Evolutionary conservation across 2,329 filamentous ascomycete genomes (phyloP).

Genomic region (Penicillium sp.): DNA sequence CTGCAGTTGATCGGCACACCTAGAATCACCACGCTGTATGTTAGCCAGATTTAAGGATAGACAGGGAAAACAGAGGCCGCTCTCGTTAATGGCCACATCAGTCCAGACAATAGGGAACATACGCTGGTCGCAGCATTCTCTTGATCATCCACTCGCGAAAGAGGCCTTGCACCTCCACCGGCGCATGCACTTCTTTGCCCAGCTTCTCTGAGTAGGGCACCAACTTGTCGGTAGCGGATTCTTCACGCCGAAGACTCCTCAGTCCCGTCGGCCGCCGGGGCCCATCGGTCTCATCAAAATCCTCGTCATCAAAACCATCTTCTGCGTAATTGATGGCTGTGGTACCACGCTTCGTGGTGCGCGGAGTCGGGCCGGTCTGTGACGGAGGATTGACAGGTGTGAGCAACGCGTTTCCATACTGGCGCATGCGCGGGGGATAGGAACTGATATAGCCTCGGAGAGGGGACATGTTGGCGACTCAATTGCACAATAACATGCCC

Average conservation of each 20-base stretch:
- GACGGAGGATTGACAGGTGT: constrained; percentile 70
- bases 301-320: constrained; percentile 74
- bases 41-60: constrained; percentile 8
- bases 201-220: constrained; percentile 61
- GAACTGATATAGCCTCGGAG: constrained; percentile 84
- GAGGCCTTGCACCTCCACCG: constrained; percentile 78
- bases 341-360: constrained; percentile 94
- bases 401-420: constrained; percentile 84
- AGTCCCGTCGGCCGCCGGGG: constrained; percentile 66
- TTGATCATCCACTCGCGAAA: constrained; percentile 95
- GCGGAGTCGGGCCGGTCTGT: constrained; percentile 56
- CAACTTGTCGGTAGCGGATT: constrained; percentile 54
- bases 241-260: constrained; percentile 71
- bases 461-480: constrained; percentile 42
- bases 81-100: background rate
- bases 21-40: constrained; percentile 13
- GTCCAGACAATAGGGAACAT: constrained; percentile 18
- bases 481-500: constrained; percentile 31
- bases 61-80: constrained; percentile 5
- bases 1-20: constrained; percentile 52
- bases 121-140: constrained; percentile 42
- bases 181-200: constrained; percentile 69
- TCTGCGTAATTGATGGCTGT: constrained; percentile 97
- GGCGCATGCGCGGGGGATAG: constrained; percentile 81
- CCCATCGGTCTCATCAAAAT: constrained; percentile 58